A percentile compares a stretch with the other conserved stretches of the same genome.
Conservation (phyloP, 1,284 basidiomycete species). For the Cutaneotrichosporon cavernicola region DNA sequence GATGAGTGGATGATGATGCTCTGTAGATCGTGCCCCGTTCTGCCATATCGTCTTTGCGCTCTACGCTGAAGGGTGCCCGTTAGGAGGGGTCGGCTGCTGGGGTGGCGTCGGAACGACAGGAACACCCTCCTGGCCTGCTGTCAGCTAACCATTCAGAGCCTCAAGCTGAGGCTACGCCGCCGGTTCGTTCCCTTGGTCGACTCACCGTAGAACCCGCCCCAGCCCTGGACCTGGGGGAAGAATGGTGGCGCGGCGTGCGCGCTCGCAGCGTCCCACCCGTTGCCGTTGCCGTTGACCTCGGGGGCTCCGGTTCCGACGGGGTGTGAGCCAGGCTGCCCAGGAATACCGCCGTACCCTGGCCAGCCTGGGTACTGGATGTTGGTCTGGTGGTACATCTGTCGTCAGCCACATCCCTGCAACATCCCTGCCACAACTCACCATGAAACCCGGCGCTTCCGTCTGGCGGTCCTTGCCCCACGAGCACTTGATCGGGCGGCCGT, state of each 20-base stretch:
- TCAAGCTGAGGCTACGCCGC: neutral
- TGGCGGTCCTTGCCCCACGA: slow-evolving; percentile 94
- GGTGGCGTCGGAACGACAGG: slow-evolving; percentile 7
- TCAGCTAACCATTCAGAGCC: neutral
- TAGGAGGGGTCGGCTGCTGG: slow-evolving; percentile 17
- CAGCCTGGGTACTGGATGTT: slow-evolving; percentile 46
- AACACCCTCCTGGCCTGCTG: slow-evolving; percentile 12
- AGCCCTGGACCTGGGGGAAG: slow-evolving; percentile 42
- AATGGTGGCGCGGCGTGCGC: slow-evolving; percentile 26
- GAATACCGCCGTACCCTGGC: slow-evolving; percentile 41
- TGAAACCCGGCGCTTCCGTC: slow-evolving; percentile 24
- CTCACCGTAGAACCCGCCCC: slow-evolving; percentile 49
- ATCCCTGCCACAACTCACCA: slow-evolving; percentile 13
- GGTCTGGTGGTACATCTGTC: slow-evolving; percentile 33
- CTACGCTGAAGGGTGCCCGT: slow-evolving; percentile 10
- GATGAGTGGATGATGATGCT: neutral
- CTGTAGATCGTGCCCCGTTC: neutral
- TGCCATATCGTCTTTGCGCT: neutral
- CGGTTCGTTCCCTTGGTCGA: slow-evolving; percentile 5
- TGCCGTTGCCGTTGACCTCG: slow-evolving; percentile 21
- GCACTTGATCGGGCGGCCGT: slow-evolving; percentile 92
- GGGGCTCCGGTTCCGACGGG: slow-evolving; percentile 6
- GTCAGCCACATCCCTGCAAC: slow-evolving; percentile 7
- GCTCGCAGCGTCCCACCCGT: slow-evolving; percentile 42
- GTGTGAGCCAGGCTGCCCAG: slow-evolving; percentile 44